Conservation (phyloP, 306 rosid species). For the Pueraria montana region DNA sequence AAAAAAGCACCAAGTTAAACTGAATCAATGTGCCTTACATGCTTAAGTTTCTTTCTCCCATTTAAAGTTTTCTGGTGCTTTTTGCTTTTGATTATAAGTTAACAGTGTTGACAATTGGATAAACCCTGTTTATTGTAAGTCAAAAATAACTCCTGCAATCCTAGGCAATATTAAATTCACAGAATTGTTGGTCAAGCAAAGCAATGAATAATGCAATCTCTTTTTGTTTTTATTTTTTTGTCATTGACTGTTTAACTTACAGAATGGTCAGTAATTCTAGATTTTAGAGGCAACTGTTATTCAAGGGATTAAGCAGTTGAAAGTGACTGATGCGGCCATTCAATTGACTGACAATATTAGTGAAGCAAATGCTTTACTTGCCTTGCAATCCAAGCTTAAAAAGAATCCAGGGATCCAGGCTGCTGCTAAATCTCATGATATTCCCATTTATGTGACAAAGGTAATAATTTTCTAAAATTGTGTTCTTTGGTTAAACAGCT, state of each 20-base stretch:
- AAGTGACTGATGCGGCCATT: conserved; percentile 69
- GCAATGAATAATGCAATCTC: neutral
- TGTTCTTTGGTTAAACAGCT: conserved; percentile 29
- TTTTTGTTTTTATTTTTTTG: conserved; percentile 29
- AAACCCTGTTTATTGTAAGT: neutral
- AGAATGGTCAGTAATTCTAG: conserved; percentile 70
- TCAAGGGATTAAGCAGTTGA: conserved; percentile 85
- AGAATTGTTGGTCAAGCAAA: conserved; percentile 22
- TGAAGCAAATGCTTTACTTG: conserved; percentile 90
- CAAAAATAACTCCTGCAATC: conserved; percentile 16
- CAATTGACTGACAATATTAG: conserved; percentile 86
- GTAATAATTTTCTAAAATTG: conserved; percentile 53
- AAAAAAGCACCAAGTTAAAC: conserved; percentile 16
- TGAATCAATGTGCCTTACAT: conserved; percentile 7
- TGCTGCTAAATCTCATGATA: conserved; percentile 85
- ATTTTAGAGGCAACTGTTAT: conserved; percentile 83
- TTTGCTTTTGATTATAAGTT: conserved; percentile 9
- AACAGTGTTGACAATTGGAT: conserved; percentile 29
- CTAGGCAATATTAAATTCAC: conserved; percentile 10
- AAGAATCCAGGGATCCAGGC: conserved; percentile 91
- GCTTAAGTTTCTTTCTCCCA: neutral
- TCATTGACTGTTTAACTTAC: conserved; percentile 60
- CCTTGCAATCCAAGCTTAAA: conserved; percentile 89
- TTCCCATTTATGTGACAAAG: conserved; percentile 82
- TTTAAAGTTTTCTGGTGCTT: conserved; percentile 10